Base-by-base conservation (phyloP, 805 yeast species). In the Candida caryicola region DNA sequence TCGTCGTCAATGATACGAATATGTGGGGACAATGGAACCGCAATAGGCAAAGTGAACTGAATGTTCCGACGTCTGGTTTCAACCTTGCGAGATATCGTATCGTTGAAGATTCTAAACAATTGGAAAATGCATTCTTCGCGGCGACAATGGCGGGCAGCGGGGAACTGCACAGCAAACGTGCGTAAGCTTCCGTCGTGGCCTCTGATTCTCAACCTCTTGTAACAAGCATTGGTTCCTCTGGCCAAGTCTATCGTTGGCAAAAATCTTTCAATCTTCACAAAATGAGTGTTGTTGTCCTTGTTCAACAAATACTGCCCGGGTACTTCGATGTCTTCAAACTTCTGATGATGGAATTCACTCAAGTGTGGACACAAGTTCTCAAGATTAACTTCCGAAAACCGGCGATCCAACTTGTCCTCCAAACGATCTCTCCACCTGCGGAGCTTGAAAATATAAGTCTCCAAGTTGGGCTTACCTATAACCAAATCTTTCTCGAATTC, bases 311-410 rank as follows among this genome's bases (percentile, higher is more conserved):
- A 93, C 57, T 93, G 99, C 1, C 99, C 99, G 0, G 99, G 99
- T 41, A 93, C 81, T 59, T 93, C 99, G 41, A 93, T 87, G 34
- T 93, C 99, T 59, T 93, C 99, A 57, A 93, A 93, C 63, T 89
- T 91, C 60, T 93, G 98, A 59, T 93, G 96, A 63, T 93, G 99
- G 78, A 95, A 93, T 57, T 90, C 96, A 57, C 95, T 84, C 60
- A 93, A 71, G 51, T 91, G 98, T 12, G 98, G 96, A 53, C 97
- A 89, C 45, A 93, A 72, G 40, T 89, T 80, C 62, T 93, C 99
- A 45, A 93, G 64, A 50, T 89, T 85, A 34, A 89, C 85, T 50
- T 79, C 77, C 19, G 81, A 77, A 40, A 88, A 82, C 41, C 95
- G 76, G 47, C 95, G 74, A 58, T 93, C 98, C 43, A 93, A 73